These are phyloP conservation scores for Blakeslea trispora DNA, from an alignment of 371 early-diverging fungal species.

Conservation along the genomic window DNA sequence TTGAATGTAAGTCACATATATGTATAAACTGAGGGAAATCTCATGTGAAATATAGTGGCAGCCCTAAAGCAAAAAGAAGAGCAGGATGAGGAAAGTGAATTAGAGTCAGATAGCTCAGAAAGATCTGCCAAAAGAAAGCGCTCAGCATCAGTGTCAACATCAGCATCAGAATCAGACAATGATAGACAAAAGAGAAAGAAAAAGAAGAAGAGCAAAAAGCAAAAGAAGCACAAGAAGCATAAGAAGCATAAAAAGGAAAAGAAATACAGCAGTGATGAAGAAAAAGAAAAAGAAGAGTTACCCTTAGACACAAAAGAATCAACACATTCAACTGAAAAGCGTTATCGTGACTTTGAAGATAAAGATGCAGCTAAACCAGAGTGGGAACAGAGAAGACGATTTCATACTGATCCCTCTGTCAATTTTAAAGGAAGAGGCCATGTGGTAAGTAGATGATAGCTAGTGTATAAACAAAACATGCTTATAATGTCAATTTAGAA, in stretches of 20 bases:
- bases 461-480: too few species aligned
- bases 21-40: not conserved
- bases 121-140: constrained; percentile 6
- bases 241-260: constrained; percentile 22
- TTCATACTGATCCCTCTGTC: constrained; percentile 40
- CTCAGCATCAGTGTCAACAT: constrained; percentile 4
- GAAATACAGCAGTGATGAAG: constrained; percentile 3
- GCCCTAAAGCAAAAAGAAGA: constrained; percentile 19
- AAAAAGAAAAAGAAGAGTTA: not conserved
- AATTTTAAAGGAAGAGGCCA: constrained; percentile 50
- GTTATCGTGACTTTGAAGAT: constrained; percentile 20
- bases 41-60: not conserved
- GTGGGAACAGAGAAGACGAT: constrained; percentile 35
- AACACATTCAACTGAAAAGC: constrained; percentile 4
- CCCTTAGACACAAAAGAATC: not conserved
- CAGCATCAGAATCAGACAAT: constrained; percentile 4
- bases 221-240: constrained; percentile 17
- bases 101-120: not conserved
- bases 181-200: constrained; percentile 20
- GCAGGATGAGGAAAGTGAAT: constrained; percentile 2
- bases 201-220: constrained; percentile 25
- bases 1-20: constrained; percentile 30
- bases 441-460: constrained; percentile 39
- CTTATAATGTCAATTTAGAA: too few species aligned
- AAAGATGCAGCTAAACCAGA: constrained; percentile 38